These are phyloP conservation scores for Yamadazyma triangularis DNA, from an alignment of 1,139 yeast genomes.

Conservation along the genomic window DNA sequence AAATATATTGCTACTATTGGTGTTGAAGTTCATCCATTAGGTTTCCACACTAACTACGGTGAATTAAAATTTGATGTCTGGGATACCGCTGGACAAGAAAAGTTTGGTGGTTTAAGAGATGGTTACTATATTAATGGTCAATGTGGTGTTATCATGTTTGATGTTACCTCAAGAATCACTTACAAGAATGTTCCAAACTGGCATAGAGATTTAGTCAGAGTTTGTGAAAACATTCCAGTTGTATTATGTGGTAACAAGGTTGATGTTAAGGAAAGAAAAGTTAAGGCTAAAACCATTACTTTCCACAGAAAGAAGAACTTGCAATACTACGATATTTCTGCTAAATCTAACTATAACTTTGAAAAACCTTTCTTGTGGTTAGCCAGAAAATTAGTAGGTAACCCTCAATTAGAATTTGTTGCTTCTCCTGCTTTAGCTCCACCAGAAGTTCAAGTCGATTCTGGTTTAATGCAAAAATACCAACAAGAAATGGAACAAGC, in stretches of 20 bases:
- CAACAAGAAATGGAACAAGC: constrained; percentile 99
- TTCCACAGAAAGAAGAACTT: constrained; percentile 99
- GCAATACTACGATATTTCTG: constrained; percentile 99
- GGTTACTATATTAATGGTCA: constrained; percentile 99
- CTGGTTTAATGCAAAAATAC: constrained; percentile 93
- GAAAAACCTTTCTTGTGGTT: constrained; percentile 99
- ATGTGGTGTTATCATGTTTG: constrained; percentile 99
- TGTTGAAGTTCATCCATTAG: constrained; percentile 98
- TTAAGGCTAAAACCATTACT: constrained; percentile 98
- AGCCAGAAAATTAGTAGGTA: constrained; percentile 98
- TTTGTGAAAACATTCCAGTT: constrained; percentile 98
- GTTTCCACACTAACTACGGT: constrained; percentile 98
- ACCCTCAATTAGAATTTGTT: constrained; percentile 96
- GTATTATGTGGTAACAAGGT: constrained; percentile 99
- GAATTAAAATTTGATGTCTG: constrained; percentile 98
- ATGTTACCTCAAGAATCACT: constrained; percentile 98
- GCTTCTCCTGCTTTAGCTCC: constrained; percentile 99
- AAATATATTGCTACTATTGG: constrained; percentile 98
- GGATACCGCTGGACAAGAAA: constrained; percentile 99
- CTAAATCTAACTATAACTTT: constrained; percentile 98
- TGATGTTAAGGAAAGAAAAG: constrained; percentile 99
- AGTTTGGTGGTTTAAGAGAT: constrained; percentile 99
- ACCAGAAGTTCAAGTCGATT: constrained; percentile 97
- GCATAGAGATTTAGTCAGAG: constrained; percentile 99
- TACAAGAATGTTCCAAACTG: constrained; percentile 99